Evolutionary conservation across 345 rosid genomes (phyloP).

Genomic region (Hibiscus mutabilis): DNA sequence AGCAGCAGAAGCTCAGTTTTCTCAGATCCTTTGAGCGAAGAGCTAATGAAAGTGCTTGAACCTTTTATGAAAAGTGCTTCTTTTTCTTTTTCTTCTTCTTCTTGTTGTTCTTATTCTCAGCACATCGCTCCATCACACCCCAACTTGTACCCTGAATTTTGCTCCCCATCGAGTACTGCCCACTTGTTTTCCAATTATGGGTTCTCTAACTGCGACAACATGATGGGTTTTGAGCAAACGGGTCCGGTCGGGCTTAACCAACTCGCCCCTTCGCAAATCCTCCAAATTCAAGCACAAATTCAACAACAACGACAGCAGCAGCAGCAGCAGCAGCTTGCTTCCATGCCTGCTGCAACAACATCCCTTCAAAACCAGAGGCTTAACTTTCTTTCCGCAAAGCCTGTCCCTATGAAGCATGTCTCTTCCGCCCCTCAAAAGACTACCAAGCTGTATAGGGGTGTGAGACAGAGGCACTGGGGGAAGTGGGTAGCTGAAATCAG

Average conservation of each 20-base stretch:
- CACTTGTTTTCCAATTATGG: slow-evolving; percentile 19
- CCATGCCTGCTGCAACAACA: slow-evolving; percentile 7
- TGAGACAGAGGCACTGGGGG: slow-evolving; percentile 95
- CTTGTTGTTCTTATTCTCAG: slow-evolving; percentile 12
- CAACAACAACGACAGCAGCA: slow-evolving; percentile 27
- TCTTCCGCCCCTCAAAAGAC: slow-evolving; percentile 29
- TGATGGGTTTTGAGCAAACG: slow-evolving; percentile 33
- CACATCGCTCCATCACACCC: slow-evolving; percentile 11
- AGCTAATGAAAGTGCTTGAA: slow-evolving; percentile 53
- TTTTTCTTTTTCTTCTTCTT: background rate
- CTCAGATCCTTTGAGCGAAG: slow-evolving; percentile 51
- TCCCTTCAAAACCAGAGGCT: slow-evolving; percentile 17
- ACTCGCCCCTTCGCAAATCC: slow-evolving; percentile 62
- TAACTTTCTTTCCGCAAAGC: slow-evolving; percentile 35
- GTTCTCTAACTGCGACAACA: slow-evolving; percentile 4
- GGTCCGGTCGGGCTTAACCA: slow-evolving; percentile 51
- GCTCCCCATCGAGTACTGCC: slow-evolving; percentile 21
- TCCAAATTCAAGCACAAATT: slow-evolving; percentile 59
- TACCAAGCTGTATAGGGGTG: slow-evolving; percentile 72
- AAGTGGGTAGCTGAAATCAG: slow-evolving; percentile 96
- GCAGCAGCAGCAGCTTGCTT: slow-evolving; percentile 21
- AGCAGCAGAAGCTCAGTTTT: slow-evolving; percentile 23
- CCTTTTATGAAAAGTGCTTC: slow-evolving; percentile 48
- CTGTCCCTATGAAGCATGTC: slow-evolving; percentile 58
- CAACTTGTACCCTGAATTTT: slow-evolving; percentile 16